Evolutionary conservation across 2,329 filamentous ascomycete species (phyloP), one percentile per base, ranked within the genome.

Genomic region (Plectosphaerella cucumerina): DNA sequence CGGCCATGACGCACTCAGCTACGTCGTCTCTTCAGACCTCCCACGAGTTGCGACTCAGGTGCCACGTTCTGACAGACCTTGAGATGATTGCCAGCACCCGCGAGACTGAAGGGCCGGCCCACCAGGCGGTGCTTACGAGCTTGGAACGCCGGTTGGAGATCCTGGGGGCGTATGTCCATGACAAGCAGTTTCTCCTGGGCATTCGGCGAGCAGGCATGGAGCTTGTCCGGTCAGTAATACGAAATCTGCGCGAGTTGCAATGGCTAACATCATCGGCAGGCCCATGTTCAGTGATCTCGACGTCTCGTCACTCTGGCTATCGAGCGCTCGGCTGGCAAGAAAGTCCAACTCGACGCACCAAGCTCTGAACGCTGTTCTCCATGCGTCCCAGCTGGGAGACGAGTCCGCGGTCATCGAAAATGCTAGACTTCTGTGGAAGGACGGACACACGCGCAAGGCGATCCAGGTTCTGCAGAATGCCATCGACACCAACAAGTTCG

Each of bases 111-210:
- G 69, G 65, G 18, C 59, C 64, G 41, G 65, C 69, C 33, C 60
- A 76, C 48, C 64, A 70, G 44, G 67, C 68, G 41, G 68, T 70
- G 45, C 65, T 87, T 6, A 73, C 77, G 47, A 77, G 77, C 20
- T 66, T 97, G 5, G 79, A 87, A 54, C 83, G 87, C 44, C 85
- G 94, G n/a, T 73, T 99, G n/a, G 89, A 92, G 58, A 80, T 95
- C 1, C 75, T 99, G 3, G 94, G 95, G 1, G 89, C 91, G 1
- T 96, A 94, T 61, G 86, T 92, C 35, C 83, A 85, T 48, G 92
- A 99, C 65, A 99, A 99, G 66, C 93, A 97, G 64, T 97, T 96
- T 64, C 71, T 99, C 10, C 76, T 99, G 23, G 89, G 91, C 1
- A 78, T 97, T 39, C 84, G 92, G 51, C 81, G 94, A 58, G 93